Evolutionary conservation across 768 basidiomycete genomes (phyloP).

Genomic region (Mycena vitilis): DNA sequence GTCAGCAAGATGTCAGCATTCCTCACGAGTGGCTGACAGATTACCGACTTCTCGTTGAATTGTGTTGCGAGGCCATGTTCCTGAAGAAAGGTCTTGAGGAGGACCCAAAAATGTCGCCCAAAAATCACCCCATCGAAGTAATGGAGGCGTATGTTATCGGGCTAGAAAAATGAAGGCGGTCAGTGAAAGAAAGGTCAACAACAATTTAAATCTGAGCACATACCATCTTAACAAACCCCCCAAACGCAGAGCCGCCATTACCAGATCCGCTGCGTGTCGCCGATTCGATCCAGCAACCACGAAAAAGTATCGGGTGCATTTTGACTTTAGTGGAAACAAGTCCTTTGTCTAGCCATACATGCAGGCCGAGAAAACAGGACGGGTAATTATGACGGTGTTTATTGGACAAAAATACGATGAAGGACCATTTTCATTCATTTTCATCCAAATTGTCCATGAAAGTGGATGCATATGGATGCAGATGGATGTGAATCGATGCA

Average conservation of each 20-base stretch:
- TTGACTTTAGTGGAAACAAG: constrained; percentile 33
- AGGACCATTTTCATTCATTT: too few species aligned
- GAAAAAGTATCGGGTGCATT: constrained; percentile 38
- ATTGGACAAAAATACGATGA: too few species aligned
- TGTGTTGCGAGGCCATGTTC: background rate
- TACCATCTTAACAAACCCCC: constrained; percentile 33
- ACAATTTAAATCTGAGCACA: background rate
- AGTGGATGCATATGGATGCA: too few species aligned
- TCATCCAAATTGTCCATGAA: too few species aligned
- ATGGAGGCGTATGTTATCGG: constrained; percentile 12
- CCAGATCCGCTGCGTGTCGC: constrained; percentile 37
- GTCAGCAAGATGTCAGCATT: background rate
- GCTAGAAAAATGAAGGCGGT: background rate
- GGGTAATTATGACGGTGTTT: too few species aligned
- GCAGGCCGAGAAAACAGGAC: constrained; percentile 29
- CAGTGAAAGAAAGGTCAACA: background rate
- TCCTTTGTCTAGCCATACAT: constrained; percentile 39
- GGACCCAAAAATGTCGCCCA: constrained; percentile 21
- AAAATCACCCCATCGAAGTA: constrained; percentile 19
- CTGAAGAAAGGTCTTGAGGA: constrained; percentile 2
- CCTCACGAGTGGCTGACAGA: background rate
- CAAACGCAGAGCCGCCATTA: constrained; percentile 35
- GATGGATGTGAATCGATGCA: too few species aligned
- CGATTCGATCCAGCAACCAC: constrained; percentile 30
- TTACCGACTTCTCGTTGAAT: constrained; percentile 8